A percentile compares a stretch with the other conserved stretches of the same genome.
Evolutionary conservation across 192 early-diverging fungal genomes (phyloP).

Genomic region (Lobosporangium transversale): DNA sequence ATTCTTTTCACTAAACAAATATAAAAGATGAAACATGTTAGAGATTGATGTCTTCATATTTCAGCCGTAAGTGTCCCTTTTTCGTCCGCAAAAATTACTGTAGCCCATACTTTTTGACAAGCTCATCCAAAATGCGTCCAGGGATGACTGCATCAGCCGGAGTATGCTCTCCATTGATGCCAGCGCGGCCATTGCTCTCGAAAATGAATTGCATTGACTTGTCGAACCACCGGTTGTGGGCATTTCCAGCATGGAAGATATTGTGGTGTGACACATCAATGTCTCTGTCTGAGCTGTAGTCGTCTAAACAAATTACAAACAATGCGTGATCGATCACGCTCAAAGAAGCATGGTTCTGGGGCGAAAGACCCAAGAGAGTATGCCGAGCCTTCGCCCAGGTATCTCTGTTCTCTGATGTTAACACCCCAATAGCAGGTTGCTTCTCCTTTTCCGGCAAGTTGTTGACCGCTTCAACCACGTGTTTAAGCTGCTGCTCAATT

Average conservation of each 20-base stretch:
- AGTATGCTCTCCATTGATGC: conserved; percentile 97
- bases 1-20: conserved; percentile 61
- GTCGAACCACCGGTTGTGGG: conserved; percentile 95
- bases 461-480: conserved; percentile 61
- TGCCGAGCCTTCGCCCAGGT: conserved; percentile 74
- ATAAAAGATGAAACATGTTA: neutral
- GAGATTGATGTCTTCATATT: neutral
- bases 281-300: conserved; percentile 67
- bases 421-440: conserved; percentile 77
- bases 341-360: conserved; percentile 59
- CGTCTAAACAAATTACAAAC: conserved; percentile 91
- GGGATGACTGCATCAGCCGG: conserved; percentile 92
- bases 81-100: neutral
- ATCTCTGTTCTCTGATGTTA: conserved; percentile 91
- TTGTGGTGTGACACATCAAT: conserved; percentile 74
- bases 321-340: conserved; percentile 79
- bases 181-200: conserved; percentile 83
- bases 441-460: conserved; percentile 42
- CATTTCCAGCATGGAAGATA: conserved; percentile 82
- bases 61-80: neutral
- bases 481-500: conserved; percentile 54
- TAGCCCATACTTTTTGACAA: conserved; percentile 67
- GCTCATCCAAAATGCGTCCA: conserved; percentile 80
- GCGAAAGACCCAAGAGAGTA: conserved; percentile 37
- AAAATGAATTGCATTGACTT: conserved; percentile 93